Conservation (phyloP, 306 rosid genomes). For the Argentina anserina region DNA sequence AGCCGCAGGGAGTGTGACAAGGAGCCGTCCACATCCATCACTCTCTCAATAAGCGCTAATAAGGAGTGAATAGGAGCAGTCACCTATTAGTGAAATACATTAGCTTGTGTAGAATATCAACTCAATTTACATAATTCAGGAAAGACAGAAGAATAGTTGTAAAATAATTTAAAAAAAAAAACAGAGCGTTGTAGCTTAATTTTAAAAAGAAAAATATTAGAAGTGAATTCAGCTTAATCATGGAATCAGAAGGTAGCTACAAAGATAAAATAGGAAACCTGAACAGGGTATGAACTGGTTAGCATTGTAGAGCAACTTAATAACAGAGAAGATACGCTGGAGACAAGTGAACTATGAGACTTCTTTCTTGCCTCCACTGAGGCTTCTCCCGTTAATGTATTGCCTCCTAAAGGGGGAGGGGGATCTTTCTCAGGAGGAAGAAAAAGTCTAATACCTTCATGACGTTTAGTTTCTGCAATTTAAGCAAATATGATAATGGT, state of each 20-base stretch:
- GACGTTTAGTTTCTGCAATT: constrained; percentile 45
- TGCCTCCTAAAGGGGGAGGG: constrained; percentile 62
- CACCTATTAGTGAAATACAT: constrained; percentile 42
- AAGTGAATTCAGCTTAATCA: neutral
- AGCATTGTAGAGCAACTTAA: constrained; percentile 66
- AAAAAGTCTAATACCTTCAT: constrained; percentile 46
- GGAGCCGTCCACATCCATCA: constrained; percentile 71
- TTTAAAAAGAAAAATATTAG: neutral
- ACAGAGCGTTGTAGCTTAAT: too few relatives aligned
- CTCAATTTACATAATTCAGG: neutral
- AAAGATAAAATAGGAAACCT: constrained; percentile 52
- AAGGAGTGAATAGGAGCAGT: constrained; percentile 59
- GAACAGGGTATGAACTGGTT: constrained; percentile 64
- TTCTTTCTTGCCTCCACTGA: constrained; percentile 33
- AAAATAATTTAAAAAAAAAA: neutral
- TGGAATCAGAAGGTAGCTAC: constrained; percentile 4
- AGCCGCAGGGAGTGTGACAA: constrained; percentile 52
- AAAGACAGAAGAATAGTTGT: neutral
- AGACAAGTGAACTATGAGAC: constrained; percentile 39
- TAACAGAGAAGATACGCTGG: constrained; percentile 57
- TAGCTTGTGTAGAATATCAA: constrained; percentile 7
- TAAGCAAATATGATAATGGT: constrained; percentile 21
- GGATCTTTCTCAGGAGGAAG: constrained; percentile 55
- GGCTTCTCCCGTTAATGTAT: constrained; percentile 35
- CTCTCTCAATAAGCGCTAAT: constrained; percentile 65